These are phyloP conservation scores for Ballota nigra DNA, from an alignment of 257 asterid species.

Conservation along the genomic window DNA sequence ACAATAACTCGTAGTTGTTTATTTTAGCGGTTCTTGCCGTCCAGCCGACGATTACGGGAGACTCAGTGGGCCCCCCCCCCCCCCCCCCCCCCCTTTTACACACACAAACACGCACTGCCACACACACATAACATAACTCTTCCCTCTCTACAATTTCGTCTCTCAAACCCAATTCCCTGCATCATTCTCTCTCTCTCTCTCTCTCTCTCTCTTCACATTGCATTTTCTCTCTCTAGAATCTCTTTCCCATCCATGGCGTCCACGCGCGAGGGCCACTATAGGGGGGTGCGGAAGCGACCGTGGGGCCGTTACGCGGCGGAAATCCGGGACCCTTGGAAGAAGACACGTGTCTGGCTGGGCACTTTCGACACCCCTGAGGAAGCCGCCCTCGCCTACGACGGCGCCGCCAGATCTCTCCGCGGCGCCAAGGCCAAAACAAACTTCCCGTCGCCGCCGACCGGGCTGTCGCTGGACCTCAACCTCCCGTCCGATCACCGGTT, in stretches of 20 bases:
- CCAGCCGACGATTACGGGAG: conserved; percentile 99
- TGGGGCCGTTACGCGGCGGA: conserved; percentile 99
- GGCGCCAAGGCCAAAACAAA: conserved; percentile 92
- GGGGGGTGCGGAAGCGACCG: conserved; percentile 95
- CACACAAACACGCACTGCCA: conserved; percentile 38
- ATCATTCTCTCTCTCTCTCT: neutral
- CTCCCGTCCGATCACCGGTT: conserved; percentile 64
- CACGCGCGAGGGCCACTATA: conserved; percentile 82
- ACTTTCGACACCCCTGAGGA: conserved; percentile 96
- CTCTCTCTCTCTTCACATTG: neutral
- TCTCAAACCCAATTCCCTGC: neutral
- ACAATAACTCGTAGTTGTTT: conserved; percentile 18
- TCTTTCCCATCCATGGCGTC: conserved; percentile 54
- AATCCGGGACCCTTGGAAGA: conserved; percentile 98
- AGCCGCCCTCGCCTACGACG: conserved; percentile 97
- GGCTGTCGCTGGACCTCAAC: conserved; percentile 62
- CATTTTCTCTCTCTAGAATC: conserved; percentile 17
- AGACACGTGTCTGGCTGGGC: conserved; percentile 95
- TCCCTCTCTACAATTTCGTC: neutral
- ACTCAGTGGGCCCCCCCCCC: conserved; percentile 55
- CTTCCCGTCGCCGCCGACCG: conserved; percentile 50
- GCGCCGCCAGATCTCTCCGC: conserved; percentile 95
- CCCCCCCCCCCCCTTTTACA: conserved; percentile 35
- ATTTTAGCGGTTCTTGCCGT: conserved; percentile 74
- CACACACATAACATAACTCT: conserved; percentile 17